Base-by-base conservation (phyloP, 2,329 filamentous ascomycete species). In the Pleurostoma richardsiae region DNA sequence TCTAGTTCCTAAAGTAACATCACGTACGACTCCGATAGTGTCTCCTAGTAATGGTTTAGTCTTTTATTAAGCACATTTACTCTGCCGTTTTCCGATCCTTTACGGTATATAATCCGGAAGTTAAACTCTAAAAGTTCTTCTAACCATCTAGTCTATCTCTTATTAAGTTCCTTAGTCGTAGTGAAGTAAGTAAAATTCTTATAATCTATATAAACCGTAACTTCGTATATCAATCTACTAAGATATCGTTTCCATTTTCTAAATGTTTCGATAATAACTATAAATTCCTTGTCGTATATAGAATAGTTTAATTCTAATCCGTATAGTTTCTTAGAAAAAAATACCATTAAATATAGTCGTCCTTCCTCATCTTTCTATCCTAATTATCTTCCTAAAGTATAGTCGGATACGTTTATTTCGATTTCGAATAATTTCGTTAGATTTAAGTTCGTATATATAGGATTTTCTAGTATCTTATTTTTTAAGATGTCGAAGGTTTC, bases 121-220 rank as follows among this genome's bases (percentile, higher is more conserved):
- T 61, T 51, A 29, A 56, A 57, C 41, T 44, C 30, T 6, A 49
- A 47, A 10, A 58, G 49, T 11, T 49, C 46, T 48, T 60, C 55
- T 6, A 48, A 41, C 57, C 45, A 65, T 49, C 54, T 30, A 2
- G 49, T 52, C 51, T 67, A 51, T 29, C 51, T 33, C 42, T 44
- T 30, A 47, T 56, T 64, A 6, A 65, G 41, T 5, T 49, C 36
- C 43, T 58, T 58, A 4, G 36, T 58, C 2, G 44, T 57, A 7
- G 51, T 60, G 44, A 65, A 65, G 40, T 56, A 56, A n/a, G 48
- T 39, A 26, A 65, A 41, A 28, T 63, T 63, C 42, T 59, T 55
- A 49, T 63, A 45, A 45, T 59, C 49, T 27, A 46, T 54, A 41
- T 50, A 44, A 2, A 59, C 41, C 4, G 50, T 40, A 29, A 54